Percentiles rank a stretch among this genome's conserved stretches.
phyloP scores from a whole-genome alignment of 345 rosid genomes.

The Camelina sativa region DNA sequence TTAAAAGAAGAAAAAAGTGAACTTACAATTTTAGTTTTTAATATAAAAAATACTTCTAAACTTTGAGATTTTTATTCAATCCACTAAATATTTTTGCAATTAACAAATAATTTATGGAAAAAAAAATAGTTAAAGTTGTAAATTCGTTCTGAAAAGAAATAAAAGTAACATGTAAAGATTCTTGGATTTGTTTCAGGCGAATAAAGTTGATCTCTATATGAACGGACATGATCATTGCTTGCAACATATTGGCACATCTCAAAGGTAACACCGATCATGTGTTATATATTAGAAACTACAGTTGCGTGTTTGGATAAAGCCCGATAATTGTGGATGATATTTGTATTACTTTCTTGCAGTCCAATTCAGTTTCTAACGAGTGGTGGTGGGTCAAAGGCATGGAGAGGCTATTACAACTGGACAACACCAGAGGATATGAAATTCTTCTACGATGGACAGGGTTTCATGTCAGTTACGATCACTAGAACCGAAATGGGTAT shows the following conservation, averaged over 20 bases:
- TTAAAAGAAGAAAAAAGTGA: no score
- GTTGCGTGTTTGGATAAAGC: background rate
- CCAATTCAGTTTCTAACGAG: constrained; percentile 51
- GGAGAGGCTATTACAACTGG: constrained; percentile 48
- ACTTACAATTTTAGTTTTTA: no score
- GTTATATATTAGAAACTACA: background rate
- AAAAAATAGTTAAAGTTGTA: background rate
- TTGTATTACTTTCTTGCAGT: constrained; percentile 2
- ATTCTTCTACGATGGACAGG: constrained; percentile 53
- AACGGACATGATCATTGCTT: constrained; percentile 72
- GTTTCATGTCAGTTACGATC: constrained; percentile 47
- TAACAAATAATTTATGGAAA: background rate
- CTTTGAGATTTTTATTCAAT: background rate
- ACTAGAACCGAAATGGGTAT: constrained; percentile 28
- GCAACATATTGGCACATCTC: constrained; percentile 51
- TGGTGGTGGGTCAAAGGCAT: constrained; percentile 60
- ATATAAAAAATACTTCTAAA: background rate
- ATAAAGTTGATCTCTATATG: constrained; percentile 54
- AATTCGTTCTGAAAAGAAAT: background rate
- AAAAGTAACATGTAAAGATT: constrained; percentile 1
- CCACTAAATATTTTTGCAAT: background rate
- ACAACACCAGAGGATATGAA: constrained; percentile 32
- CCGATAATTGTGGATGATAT: background rate
- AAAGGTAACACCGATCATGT: constrained; percentile 40
- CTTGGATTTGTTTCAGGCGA: constrained; percentile 42